Evolutionary conservation across 2,329 filamentous ascomycete genomes (phyloP).

Genomic region (Verticillium nubilum): DNA sequence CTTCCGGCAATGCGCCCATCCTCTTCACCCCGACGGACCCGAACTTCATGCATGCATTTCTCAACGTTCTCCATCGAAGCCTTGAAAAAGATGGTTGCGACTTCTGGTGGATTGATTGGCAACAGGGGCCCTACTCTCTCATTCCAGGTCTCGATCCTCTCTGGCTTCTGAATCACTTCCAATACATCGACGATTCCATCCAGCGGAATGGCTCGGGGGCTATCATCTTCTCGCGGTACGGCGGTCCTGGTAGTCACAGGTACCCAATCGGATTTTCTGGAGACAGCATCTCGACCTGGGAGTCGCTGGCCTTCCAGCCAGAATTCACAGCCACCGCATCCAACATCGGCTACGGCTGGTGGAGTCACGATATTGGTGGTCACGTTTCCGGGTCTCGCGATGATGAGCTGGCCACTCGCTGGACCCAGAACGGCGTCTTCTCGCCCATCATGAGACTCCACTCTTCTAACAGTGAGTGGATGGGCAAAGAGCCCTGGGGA

Average conservation of each 20-base stretch:
- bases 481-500: constrained; percentile 57
- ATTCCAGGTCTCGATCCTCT: constrained; percentile 54
- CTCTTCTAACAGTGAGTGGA: constrained; percentile 52
- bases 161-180: constrained; percentile 61
- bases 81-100: constrained; percentile 53
- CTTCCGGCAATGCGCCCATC: constrained; percentile 42
- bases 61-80: constrained; percentile 50
- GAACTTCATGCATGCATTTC: constrained; percentile 52
- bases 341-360: constrained; percentile 65
- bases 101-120: constrained; percentile 67
- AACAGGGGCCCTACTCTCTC: constrained; percentile 51
- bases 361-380: constrained; percentile 66
- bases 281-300: constrained; percentile 55
- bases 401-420: constrained; percentile 53
- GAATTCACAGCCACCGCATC: constrained; percentile 62
- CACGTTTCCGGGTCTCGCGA: constrained; percentile 51
- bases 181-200: constrained; percentile 46
- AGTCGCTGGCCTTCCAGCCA: constrained; percentile 55
- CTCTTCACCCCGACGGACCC: constrained; percentile 49
- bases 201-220: constrained; percentile 34
- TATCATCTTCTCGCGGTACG: constrained; percentile 56
- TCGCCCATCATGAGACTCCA: constrained; percentile 58
- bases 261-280: constrained; percentile 63
- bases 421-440: constrained; percentile 57
- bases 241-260: constrained; percentile 56